Base-by-base conservation (phyloP, 805 yeast genomes). In the Jamesozyma spencerorum region DNA sequence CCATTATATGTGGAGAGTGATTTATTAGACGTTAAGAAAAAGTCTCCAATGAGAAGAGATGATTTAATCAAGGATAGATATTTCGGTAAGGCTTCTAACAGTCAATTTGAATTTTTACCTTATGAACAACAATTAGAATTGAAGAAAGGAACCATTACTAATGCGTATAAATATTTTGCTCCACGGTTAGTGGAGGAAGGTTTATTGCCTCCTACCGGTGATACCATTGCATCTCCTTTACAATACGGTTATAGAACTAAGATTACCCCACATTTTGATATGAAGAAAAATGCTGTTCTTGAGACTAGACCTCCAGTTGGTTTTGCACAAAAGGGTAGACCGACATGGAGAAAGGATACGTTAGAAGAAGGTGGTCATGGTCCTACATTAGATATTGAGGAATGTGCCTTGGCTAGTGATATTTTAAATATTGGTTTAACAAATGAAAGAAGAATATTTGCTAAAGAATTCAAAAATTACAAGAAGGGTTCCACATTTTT, bases 31-130 rank as follows among this genome's bases (percentile, higher is more conserved):
- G 72, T 85, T 4, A 51, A 65, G 2, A 41, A 63, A 45, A 51
- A 66, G 2, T 69, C 81, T 47, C 3, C 57, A 49, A 35, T 64
- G 75, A 54, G 85, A 47, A 62, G 75, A 36, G 69, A 85, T 45
- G 80, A 83, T 50, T 57, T 66, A 5, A 69, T 83, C 39, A 76
- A 81, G 42, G 72, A 72, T 48, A 71, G 75, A 47, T 92, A 92
- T 64, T 92, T 90, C 64, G 95, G 95, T 12, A 76, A 77, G 47
- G 88, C 97, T 60, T 85, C 95, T 1, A 97, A 97, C 3, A 88
- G 97, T 60, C 97, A 92, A 64, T 86, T 79, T 57, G 97, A 92
- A 58, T 77, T 77, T 59, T 65, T 87, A 27, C 69, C 74, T 2
- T 92, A 92, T 58, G 71, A 70, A 1, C 70, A 78, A 32, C 97